phyloP scores from a whole-genome alignment of 371 early-diverging fungal species.

The Nosema granulosis region DNA sequence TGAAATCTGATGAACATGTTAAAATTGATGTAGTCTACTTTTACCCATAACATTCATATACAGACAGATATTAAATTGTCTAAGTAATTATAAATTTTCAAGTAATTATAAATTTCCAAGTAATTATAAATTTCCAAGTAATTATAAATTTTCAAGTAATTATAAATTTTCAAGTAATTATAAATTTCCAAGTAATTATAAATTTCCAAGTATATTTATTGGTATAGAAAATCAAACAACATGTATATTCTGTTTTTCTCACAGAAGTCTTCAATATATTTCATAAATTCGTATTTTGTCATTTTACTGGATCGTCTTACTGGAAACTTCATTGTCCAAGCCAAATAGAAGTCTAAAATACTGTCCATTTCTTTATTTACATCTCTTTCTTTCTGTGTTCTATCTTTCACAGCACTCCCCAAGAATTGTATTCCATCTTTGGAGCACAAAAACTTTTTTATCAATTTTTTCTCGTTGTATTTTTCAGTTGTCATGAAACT shows the following conservation, averaged over 20 bases:
- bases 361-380: slow-evolving; percentile 38
- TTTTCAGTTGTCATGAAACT: no score
- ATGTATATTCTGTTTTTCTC: slow-evolving; percentile 18
- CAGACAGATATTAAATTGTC: no score
- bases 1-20: no score
- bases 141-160: no score
- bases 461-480: slow-evolving; percentile 47
- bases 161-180: no score
- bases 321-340: slow-evolving; percentile 55
- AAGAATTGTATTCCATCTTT: slow-evolving; percentile 48
- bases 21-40: no score
- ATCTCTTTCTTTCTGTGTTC: neutral
- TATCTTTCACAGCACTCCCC: slow-evolving; percentile 9
- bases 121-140: no score
- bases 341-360: slow-evolving; percentile 51
- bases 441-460: slow-evolving; percentile 47
- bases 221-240: slow-evolving; percentile 36
- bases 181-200: no score
- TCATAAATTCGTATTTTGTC: slow-evolving; percentile 55
- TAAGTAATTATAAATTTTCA: no score
- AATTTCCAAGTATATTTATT: slow-evolving; percentile 11
- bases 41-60: no score
- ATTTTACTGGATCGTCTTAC: slow-evolving; percentile 29
- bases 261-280: slow-evolving; percentile 51
- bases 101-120: no score